Evolutionary conservation across 2,329 filamentous ascomycete species (phyloP), one percentile per base, ranked within the genome.

Genomic region (Rhytidhysteron rufulum): DNA sequence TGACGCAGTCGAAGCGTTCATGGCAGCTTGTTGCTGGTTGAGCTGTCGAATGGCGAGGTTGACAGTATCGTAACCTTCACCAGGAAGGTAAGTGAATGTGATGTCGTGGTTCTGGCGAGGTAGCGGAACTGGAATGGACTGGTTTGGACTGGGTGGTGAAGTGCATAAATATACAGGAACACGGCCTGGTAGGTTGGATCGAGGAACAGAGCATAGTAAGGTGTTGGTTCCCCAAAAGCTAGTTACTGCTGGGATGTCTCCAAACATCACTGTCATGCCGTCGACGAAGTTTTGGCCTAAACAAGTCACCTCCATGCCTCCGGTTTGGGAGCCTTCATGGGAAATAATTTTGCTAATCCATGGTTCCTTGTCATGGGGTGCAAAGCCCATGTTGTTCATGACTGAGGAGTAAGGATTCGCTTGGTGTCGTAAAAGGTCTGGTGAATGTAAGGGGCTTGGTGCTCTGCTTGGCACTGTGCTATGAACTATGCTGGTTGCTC

Each of bases 251-350:
- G 77, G 69, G 13, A 71, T 73, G 45, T 84, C 80, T 16, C 90
- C 90, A 62, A 96, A 96, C 65, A 89, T 85, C 40, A 95, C 86
- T 47, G 90, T 86, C 46, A 94, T 75, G 1, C 81, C 81, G 65
- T 85, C 83, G 48, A 82, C 83, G 60, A 95, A 95, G 11, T 83
- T 81, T 48, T 82, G 86, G 15, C 90, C 89, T 7, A 95, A 72
- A 41, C 93, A 79, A 0, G 87, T 91, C 3, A 95, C 88, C 62
- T 96, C 89, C 38, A 88, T 89, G 31, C 89, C 89, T 43, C 89
- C 89, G 25, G 80, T 80, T 43, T 83, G 86, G 5, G 89, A 86
- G 0, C 89, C 89, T 62, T 94, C 86, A 21, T 77, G 78, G 0
- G 90, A 89, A 25, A 93, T 87, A 45, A 95, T 76, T 61, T 90